Base-by-base conservation (phyloP, 257 asterid species). In the Solanum clarkiae region DNA sequence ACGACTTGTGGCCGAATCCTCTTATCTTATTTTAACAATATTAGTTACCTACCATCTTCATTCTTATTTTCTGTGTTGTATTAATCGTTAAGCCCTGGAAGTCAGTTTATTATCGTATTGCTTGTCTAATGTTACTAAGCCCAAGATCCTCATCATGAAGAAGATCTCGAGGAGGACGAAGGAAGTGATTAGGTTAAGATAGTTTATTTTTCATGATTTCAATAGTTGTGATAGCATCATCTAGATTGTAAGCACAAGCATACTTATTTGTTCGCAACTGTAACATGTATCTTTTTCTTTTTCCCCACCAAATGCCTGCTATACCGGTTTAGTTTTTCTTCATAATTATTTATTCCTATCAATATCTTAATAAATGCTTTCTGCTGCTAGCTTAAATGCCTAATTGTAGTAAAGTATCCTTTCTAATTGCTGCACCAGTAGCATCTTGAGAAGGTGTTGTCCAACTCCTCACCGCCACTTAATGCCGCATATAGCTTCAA, bases 1-100 rank as follows among this genome's bases (percentile, higher is more conserved):
- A 93, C 32, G 95, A 93, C 84, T 86, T 93, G 79, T 93, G 97
- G 97, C 93, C 95, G 55, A 92, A 92, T 87, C 97, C 97, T 57
- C 90, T 92, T 92, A 57, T 85, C 94, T 75, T 92, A 91, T 66
- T 93, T 92, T 85, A 90, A 87, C 91, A 91, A 89, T 84, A 94
- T 92, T 18, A 10, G 86, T 84, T 69, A 75, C 63, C 66, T 56
- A 84, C 84, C 84, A 17, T 87, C 69, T 68, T 74, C 57, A 15
- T 74, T 29, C 51, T 82, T 75, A 32, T 42, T 74, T 40, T 14
- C 80, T 3, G 4, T 10, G 80, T 70, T 70, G 54, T 70, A 42
- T 3, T 70, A 10, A 4, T 69, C 4, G 1, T 70, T 18, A 70
- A 70, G 54, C 42, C 54, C 36, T 42, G 80, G 29, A 70, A 5